phyloP scores from a whole-genome alignment of 2,329 filamentous ascomycete genomes.

The Alternaria dauci region DNA sequence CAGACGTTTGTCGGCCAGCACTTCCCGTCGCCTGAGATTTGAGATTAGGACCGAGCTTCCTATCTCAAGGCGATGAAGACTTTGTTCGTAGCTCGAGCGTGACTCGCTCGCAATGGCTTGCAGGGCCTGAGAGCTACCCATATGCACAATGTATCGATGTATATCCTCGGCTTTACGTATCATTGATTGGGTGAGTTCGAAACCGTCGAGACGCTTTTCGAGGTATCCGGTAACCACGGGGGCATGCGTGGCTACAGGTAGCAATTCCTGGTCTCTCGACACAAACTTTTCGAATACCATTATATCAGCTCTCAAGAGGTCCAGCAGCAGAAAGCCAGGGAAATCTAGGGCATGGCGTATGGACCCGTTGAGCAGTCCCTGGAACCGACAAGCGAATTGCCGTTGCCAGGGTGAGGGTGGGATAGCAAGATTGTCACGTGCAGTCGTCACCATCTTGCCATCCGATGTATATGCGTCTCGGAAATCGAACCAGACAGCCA shows the following conservation, averaged over 20 bases:
- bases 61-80: too few species aligned
- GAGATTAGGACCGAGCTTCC: too few species aligned
- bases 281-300: background rate
- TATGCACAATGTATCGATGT: background rate
- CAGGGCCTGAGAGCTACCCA: too few species aligned
- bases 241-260: background rate
- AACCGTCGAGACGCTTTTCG: background rate
- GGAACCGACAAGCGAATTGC: background rate
- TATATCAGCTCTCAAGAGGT: background rate
- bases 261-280: background rate
- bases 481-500: background rate
- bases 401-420: background rate
- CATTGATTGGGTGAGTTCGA: background rate
- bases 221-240: background rate
- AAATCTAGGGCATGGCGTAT: background rate
- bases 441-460: background rate
- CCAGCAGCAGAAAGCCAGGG: background rate
- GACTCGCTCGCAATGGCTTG: too few species aligned
- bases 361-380: background rate
- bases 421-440: background rate
- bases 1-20: too few species aligned
- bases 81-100: too few species aligned
- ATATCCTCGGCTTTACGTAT: background rate
- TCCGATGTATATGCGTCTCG: background rate
- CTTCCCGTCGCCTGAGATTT: too few species aligned